Evolutionary conservation across 2,329 filamentous ascomycete genomes (phyloP), one percentile per base, ranked within the genome.

Genomic region (Lachnellula occidentalis): DNA sequence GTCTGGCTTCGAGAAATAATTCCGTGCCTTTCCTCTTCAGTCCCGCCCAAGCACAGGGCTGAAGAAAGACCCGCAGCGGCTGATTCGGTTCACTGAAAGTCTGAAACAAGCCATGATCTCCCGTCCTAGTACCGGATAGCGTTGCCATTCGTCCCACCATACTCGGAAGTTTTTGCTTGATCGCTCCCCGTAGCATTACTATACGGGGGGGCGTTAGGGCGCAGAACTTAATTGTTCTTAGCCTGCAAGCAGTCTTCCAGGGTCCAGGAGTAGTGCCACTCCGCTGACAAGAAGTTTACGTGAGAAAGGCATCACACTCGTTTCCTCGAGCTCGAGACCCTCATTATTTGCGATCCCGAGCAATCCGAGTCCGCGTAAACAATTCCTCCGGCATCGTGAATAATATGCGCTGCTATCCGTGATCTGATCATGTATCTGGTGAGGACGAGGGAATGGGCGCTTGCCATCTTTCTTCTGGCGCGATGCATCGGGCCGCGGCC

Each of bases 391-490:
- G 15, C 11, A 41, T 19, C 22, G 46, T 14, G 46, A 48, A 34
- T 22, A 55, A 21, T 48, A 57, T 59, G 57, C 51, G 49, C 49
- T 45, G 34, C 37, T 34, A 47, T 22, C 50, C 21, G 34, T 57
- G 54, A 64, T 45, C 50, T 64, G 62, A 42, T 34, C 47, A 57
- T 55, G 62, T 58, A 48, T 56, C 53, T 56, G 53, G 42, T 58
- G 56, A 61, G 57, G 60, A 41, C 46, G 42, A 45, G 54, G 37
- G 15, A 52, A 39, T 34, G 48, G 19, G 34, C 56, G 7, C 48
- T 55, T 21, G 43, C 56, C 12, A 54, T 41, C 31, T 50, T 59
- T 22, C 45, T 53, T 43, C 53, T 57, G 22, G 27, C 54, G n/a
- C 46, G 22, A 50, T 53, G 49, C 42, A 52, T 46, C 8, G 37